Conservation (phyloP, 2,329 filamentous ascomycete genomes). For the Trichoderma gracile region DNA sequence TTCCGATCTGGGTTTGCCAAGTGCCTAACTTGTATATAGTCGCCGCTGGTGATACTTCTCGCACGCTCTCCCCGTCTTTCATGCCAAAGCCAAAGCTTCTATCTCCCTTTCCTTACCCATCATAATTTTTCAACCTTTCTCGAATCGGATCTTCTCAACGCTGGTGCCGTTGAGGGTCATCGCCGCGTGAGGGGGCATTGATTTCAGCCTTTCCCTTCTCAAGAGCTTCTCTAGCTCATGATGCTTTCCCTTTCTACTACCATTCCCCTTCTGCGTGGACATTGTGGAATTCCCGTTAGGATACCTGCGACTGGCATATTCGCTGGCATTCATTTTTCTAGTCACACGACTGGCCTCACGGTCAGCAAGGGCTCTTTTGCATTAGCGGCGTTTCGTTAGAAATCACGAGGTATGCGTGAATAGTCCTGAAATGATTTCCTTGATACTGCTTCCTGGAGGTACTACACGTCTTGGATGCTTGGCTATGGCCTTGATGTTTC, state of each 20-base stretch:
- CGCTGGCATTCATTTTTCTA: neutral
- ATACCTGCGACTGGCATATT: constrained; percentile 2
- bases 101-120: neutral
- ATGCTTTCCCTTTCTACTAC: neutral
- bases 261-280: neutral
- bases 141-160: neutral
- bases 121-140: neutral
- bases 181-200: neutral
- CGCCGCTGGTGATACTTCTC: constrained; percentile 39
- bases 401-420: constrained; percentile 41
- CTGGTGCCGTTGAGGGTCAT: too few relatives aligned
- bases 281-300: neutral
- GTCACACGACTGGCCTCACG: constrained; percentile 33
- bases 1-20: neutral
- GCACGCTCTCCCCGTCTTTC: neutral
- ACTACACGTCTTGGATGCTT: neutral
- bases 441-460: neutral
- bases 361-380: constrained; percentile 35
- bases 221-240: neutral
- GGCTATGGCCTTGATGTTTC: neutral
- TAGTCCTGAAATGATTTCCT: constrained; percentile 29
- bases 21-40: constrained; percentile 29
- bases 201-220: neutral
- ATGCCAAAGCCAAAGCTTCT: neutral
- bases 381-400: constrained; percentile 35